Conservation (phyloP, 805 yeast genomes). For the Ogataea nonfermentans region DNA sequence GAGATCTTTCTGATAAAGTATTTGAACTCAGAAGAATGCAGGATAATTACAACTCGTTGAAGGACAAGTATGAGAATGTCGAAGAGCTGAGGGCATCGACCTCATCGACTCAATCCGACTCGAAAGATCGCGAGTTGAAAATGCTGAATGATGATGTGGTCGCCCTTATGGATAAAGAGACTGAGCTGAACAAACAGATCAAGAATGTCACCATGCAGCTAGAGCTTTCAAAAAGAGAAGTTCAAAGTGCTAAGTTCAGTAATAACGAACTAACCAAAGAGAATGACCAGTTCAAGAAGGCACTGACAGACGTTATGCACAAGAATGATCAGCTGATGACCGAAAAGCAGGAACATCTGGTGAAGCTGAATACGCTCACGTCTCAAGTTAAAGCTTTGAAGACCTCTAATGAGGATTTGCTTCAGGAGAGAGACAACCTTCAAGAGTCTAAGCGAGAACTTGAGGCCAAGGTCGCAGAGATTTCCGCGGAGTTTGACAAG, state of each 20-base stretch:
- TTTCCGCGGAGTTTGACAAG: slow-evolving; percentile 40
- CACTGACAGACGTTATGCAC: slow-evolving; percentile 40
- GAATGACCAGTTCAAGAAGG: slow-evolving; percentile 40
- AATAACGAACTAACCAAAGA: slow-evolving; percentile 41
- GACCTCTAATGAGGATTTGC: slow-evolving; percentile 57
- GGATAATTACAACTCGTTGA: slow-evolving; percentile 47
- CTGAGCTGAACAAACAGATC: slow-evolving; percentile 60
- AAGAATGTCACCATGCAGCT: slow-evolving; percentile 60
- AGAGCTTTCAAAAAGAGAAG: slow-evolving; percentile 50
- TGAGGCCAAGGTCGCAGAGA: slow-evolving; percentile 43
- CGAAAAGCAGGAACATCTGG: slow-evolving; percentile 45
- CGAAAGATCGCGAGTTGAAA: slow-evolving; percentile 50
- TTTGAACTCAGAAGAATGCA: slow-evolving; percentile 52
- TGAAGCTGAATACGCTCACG: slow-evolving; percentile 43
- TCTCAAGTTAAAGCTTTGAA: slow-evolving; percentile 57
- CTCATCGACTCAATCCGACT: slow-evolving; percentile 27
- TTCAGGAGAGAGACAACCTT: slow-evolving; percentile 61
- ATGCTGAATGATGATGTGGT: slow-evolving; percentile 52
- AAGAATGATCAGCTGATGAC: slow-evolving; percentile 42
- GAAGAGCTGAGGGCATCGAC: slow-evolving; percentile 36
- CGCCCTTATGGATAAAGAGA: slow-evolving; percentile 59
- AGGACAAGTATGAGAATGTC: slow-evolving; percentile 49
- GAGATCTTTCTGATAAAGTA: slow-evolving; percentile 53
- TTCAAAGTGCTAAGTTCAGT: slow-evolving; percentile 39
- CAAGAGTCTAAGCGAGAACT: slow-evolving; percentile 47